phyloP scores from a whole-genome alignment of 2,329 filamentous ascomycete species.

The Penicillium paneum region DNA sequence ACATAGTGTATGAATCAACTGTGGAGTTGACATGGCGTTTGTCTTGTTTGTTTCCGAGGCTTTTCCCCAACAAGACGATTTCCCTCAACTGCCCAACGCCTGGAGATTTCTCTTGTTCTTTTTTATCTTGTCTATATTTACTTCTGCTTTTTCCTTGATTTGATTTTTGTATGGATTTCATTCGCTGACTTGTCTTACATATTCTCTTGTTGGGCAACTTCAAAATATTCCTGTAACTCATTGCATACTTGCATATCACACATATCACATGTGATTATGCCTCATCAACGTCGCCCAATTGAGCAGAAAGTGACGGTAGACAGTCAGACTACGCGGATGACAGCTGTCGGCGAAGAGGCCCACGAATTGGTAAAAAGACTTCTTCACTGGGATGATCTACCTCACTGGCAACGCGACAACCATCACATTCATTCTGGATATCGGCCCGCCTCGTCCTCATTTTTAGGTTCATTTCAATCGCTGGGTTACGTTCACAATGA shows the following conservation, averaged over 20 bases:
- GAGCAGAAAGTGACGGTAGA: conserved; percentile 8
- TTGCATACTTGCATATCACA: conserved; percentile 19
- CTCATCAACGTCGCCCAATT: conserved; percentile 34
- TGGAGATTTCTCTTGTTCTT: conserved; percentile 1
- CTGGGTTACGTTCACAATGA: conserved; percentile 66
- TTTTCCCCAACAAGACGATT: conserved; percentile 18
- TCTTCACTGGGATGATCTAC: conserved; percentile 53
- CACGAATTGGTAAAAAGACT: conserved; percentile 33
- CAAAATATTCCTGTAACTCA: conserved; percentile 6
- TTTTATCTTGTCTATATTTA: conserved; percentile 2
- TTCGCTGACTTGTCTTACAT: conserved; percentile 15
- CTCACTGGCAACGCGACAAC: conserved; percentile 61
- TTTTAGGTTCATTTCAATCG: conserved; percentile 55
- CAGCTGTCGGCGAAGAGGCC: conserved; percentile 23
- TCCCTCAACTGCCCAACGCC: conserved; percentile 25
- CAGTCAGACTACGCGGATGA: conserved; percentile 25
- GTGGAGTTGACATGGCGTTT: conserved; percentile 18
- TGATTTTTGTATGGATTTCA: not conserved
- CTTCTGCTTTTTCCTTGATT: not conserved
- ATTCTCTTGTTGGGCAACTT: conserved; percentile 12
- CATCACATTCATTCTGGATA: conserved; percentile 67
- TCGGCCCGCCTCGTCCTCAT: conserved; percentile 61
- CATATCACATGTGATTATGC: conserved; percentile 27
- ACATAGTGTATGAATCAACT: not conserved
- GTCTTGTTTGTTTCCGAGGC: conserved; percentile 19